A percentile compares a stretch with the other conserved stretches of the same genome.
These are phyloP conservation scores for Talaromyces sp. DNA, from an alignment of 2,329 filamentous ascomycete genomes.

Conservation along the genomic window DNA sequence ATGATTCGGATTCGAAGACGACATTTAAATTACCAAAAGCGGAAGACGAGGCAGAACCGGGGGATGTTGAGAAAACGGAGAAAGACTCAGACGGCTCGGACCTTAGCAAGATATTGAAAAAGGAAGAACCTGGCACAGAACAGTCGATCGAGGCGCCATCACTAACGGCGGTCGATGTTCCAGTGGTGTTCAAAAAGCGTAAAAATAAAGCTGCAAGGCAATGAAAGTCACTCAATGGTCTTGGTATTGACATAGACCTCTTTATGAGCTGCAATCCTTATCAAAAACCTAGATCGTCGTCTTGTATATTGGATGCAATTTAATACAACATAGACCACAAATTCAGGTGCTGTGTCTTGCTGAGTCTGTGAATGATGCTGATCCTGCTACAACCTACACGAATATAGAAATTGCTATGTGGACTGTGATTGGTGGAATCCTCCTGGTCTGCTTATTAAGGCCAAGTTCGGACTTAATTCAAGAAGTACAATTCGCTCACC, in stretches of 20 bases:
- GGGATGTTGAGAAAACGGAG: not conserved
- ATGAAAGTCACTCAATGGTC: slow-evolving; percentile 23
- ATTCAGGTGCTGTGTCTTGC: not conserved
- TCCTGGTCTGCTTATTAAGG: not conserved
- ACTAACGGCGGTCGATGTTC: slow-evolving; percentile 22
- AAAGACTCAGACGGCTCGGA: slow-evolving; percentile 24
- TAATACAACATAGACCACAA: not conserved
- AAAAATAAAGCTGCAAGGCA: slow-evolving; percentile 47
- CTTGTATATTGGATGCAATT: not conserved
- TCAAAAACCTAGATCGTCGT: not conserved
- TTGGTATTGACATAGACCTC: not conserved
- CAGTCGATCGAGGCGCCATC: slow-evolving; percentile 13
- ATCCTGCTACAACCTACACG: not conserved
- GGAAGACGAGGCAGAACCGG: slow-evolving; percentile 17
- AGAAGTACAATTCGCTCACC: not conserved
- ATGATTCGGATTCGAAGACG: slow-evolving; percentile 22
- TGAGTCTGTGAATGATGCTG: not conserved
- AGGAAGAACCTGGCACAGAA: slow-evolving; percentile 28
- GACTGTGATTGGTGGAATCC: not conserved
- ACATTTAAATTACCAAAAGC: slow-evolving; percentile 15
- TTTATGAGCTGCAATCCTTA: not conserved
- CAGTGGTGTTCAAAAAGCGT: slow-evolving; percentile 51
- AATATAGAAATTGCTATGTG: not conserved
- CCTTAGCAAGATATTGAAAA: slow-evolving; percentile 25
- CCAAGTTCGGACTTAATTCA: not conserved